Evolutionary conservation across 257 asterid genomes (phyloP).

Genomic region (Solanum clarkiae): DNA sequence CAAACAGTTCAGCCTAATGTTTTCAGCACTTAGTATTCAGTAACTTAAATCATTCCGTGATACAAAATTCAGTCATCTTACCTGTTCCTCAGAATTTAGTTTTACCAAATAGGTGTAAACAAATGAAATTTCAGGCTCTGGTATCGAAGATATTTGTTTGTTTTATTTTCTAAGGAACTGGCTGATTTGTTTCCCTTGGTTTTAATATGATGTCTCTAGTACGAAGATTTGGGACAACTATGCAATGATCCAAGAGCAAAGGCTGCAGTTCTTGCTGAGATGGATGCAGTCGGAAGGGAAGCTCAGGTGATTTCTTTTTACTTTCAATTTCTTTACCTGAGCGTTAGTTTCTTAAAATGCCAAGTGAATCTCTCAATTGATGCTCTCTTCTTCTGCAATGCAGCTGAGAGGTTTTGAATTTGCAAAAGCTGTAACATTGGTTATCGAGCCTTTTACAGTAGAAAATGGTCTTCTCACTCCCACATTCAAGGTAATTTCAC

Average conservation of each 20-base stretch:
- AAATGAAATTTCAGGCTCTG: background rate
- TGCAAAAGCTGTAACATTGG: conserved; percentile 68
- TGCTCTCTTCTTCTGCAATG: background rate
- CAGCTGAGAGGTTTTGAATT: conserved; percentile 92
- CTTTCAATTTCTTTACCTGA: background rate
- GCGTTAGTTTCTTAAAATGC: background rate
- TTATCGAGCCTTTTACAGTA: conserved; percentile 71
- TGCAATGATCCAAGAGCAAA: conserved; percentile 66
- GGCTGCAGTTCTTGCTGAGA: conserved; percentile 91
- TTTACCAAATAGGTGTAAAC: background rate
- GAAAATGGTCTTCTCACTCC: conserved; percentile 89
- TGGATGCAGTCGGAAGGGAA: conserved; percentile 79
- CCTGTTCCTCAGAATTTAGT: background rate
- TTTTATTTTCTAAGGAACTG: background rate
- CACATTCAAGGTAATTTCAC: conserved; percentile 64
- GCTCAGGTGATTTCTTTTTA: conserved; percentile 56
- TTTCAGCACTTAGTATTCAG: background rate
- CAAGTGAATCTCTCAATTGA: background rate
- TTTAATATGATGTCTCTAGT: conserved; percentile 24
- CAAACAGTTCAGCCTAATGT: background rate
- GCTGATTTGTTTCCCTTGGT: background rate
- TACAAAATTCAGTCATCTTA: background rate
- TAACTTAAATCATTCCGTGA: background rate
- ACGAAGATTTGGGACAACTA: conserved; percentile 54
- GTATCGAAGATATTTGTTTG: background rate